Evolutionary conservation across 2,329 filamentous ascomycete genomes (phyloP).

Genomic region (Penicillium verrucosum): DNA sequence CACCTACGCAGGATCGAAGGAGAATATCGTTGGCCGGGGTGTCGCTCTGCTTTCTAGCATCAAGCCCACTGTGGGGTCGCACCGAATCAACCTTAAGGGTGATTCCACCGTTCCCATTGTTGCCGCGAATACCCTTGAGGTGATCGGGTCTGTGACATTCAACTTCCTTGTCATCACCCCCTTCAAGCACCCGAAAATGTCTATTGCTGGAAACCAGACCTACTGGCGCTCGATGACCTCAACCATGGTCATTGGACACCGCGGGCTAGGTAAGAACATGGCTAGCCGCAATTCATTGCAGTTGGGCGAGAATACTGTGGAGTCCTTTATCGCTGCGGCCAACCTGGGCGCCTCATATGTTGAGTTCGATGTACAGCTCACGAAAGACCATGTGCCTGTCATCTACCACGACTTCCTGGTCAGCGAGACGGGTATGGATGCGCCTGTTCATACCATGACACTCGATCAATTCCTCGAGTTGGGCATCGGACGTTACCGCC

Average conservation of each 20-base stretch:
- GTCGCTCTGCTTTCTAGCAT: conserved; percentile 85
- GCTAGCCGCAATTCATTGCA: conserved; percentile 81
- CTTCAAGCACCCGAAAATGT: conserved; percentile 91
- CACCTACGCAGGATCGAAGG: conserved; percentile 79
- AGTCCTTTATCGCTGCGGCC: conserved; percentile 92
- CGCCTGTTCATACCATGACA: conserved; percentile 90
- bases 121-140: conserved; percentile 73
- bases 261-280: conserved; percentile 85
- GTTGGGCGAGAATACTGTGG: conserved; percentile 91
- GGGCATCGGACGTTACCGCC: conserved; percentile 52
- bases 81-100: conserved; percentile 87
- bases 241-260: conserved; percentile 75
- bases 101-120: conserved; percentile 91
- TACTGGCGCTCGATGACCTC: conserved; percentile 94
- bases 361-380: conserved; percentile 85
- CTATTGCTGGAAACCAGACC: conserved; percentile 81
- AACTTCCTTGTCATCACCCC: conserved; percentile 95
- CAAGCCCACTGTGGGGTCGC: conserved; percentile 75
- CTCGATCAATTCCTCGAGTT: conserved; percentile 89
- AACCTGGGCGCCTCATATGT: conserved; percentile 79
- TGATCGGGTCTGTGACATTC: conserved; percentile 94
- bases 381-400: conserved; percentile 97
- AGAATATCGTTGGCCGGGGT: conserved; percentile 81
- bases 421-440: conserved; percentile 95
- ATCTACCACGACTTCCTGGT: conserved; percentile 99